A percentile compares a stretch with the other conserved stretches of the same genome.
Evolutionary conservation across 768 basidiomycete genomes (phyloP).

Genomic region (Tremella fuciformis): DNA sequence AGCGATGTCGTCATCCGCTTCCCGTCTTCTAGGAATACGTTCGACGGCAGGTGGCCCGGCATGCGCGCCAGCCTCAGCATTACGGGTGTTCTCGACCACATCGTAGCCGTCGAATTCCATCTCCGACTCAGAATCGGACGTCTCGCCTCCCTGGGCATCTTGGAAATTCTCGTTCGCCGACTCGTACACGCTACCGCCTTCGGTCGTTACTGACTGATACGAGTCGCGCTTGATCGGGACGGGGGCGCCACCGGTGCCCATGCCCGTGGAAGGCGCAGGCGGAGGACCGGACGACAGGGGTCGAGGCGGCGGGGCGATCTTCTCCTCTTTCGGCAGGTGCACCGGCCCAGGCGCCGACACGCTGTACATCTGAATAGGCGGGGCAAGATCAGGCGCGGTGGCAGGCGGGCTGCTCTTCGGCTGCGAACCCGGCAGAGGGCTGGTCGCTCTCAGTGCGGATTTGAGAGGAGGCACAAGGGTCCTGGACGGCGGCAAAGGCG

Average conservation of each 20-base stretch:
- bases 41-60: slow-evolving; percentile 23
- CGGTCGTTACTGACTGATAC: slow-evolving; percentile 34
- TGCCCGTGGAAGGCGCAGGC: slow-evolving; percentile 6
- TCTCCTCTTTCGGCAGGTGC: slow-evolving; percentile 24
- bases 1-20: background rate
- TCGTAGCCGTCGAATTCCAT: slow-evolving; percentile 31
- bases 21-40: slow-evolving; percentile 1
- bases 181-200: slow-evolving; percentile 45
- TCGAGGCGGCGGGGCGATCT: slow-evolving; percentile 14
- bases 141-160: slow-evolving; percentile 16
- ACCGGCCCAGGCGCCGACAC: slow-evolving; percentile 49
- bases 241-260: slow-evolving; percentile 3
- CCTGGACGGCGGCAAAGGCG: slow-evolving; percentile 44
- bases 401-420: slow-evolving; percentile 1
- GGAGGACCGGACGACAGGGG: slow-evolving; percentile 14
- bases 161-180: slow-evolving; percentile 38
- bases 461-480: slow-evolving; percentile 45
- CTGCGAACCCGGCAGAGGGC: slow-evolving; percentile 22
- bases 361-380: slow-evolving; percentile 32
- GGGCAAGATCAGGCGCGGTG: slow-evolving; percentile 3
- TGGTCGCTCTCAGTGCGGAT: slow-evolving; percentile 46
- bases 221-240: slow-evolving; percentile 26
- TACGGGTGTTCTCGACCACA: slow-evolving; percentile 45
- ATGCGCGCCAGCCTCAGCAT: slow-evolving; percentile 25
- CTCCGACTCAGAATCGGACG: slow-evolving; percentile 27